Conservation (phyloP, 225 moss, liverwort and hornwort species). For the Physcomitrium patens region DNA sequence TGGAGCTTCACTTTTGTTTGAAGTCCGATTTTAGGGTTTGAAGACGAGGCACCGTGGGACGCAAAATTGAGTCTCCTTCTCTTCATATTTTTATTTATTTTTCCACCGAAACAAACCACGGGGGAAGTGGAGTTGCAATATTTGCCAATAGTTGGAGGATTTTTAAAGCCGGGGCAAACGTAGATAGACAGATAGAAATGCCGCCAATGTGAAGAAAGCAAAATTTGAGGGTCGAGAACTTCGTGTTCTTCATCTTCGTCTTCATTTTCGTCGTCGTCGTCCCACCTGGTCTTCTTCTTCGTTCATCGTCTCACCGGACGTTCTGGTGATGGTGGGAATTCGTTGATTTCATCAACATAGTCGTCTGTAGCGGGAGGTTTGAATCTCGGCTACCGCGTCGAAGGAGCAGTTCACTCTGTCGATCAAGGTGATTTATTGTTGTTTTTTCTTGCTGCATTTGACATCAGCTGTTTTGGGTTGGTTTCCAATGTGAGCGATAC, state of each 20-base stretch:
- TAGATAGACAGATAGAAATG: too few relatives aligned
- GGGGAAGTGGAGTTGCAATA: too few relatives aligned
- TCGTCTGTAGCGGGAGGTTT: neutral
- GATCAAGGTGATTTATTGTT: too few relatives aligned
- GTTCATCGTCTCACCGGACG: neutral
- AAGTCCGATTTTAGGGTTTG: too few relatives aligned
- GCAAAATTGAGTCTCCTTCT: too few relatives aligned
- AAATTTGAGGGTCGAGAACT: too few relatives aligned
- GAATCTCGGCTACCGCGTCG: neutral
- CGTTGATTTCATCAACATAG: conserved; percentile 1
- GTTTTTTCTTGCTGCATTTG: too few relatives aligned
- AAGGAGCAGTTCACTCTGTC: neutral
- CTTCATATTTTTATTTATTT: too few relatives aligned
- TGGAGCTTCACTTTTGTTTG: too few relatives aligned
- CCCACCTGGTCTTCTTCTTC: neutral
- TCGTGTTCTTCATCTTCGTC: neutral
- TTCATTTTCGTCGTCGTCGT: neutral
- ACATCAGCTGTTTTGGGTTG: neutral
- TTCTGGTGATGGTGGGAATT: conserved; percentile 15
- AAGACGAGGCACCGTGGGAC: too few relatives aligned
- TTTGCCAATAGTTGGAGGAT: too few relatives aligned
- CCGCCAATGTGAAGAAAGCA: conserved; percentile 36
- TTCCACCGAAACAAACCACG: too few relatives aligned
- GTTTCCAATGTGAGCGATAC: neutral
- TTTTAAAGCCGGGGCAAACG: neutral